Base-by-base conservation (phyloP, 2,329 filamentous ascomycete species). In the Penicillium psychrosexuale region DNA sequence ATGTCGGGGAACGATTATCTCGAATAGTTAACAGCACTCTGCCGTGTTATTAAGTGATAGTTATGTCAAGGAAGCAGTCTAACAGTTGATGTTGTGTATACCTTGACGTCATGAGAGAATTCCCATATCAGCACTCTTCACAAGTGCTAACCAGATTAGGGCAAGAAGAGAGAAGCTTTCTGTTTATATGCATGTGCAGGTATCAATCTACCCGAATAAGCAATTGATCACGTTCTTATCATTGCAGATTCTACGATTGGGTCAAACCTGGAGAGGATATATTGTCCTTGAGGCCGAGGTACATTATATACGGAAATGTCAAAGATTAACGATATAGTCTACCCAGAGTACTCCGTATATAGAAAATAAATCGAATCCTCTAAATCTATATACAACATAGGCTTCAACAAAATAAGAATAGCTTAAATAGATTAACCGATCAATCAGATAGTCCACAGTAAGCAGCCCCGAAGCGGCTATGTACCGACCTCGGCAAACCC, bases 401-500 rank as follows among this genome's bases (percentile, higher is more conserved):
- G 13, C 22, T 37, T 8, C 1, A 50, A 7, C 12, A 34, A 19
- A 30, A 38, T 38, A 22, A 9, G 19, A 15, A 48, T 31, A 36
- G 5, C 30, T 8, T n/a, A 42, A n/a, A 15, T 42, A 11, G 39
- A 42, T 9, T 3, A 39, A 15, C 30, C 19, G 34, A 34, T 43
- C 57, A 62, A 59, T 62, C 46, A 56, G 36, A 37, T 19, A 39
- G 49, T 30, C 43, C 46, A 61, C 44, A 50, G 56, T 63, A 53
- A 63, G 53, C 61, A 57, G 17, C 42, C 47, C 27, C 44, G 15
- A 22, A 31, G 46, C 33, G 43, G 19, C 34, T 24, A 24, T 24
- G 22, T 24, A 24, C 22, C 22, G n/a, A 44, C 34, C 31, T 34
- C 38, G 8, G 44, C 31, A 27, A 47, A 55, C 56, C 61, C 60